Conservation (phyloP, 176 grass and related monocot genomes). For the Cenchrus americanus region DNA sequence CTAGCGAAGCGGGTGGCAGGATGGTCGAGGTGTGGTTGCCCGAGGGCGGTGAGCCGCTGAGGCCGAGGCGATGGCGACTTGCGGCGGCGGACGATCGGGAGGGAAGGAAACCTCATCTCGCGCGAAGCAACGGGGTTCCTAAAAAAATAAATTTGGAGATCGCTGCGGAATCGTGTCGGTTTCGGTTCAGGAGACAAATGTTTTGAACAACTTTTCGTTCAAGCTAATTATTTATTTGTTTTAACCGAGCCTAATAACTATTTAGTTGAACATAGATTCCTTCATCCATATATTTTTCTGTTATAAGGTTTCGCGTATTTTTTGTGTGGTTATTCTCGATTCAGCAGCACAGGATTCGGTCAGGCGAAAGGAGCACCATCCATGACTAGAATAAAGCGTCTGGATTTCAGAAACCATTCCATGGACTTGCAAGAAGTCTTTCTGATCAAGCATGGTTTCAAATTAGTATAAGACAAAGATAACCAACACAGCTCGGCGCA, state of each 20-base stretch:
- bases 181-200: not conserved
- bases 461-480: not conserved
- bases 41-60: not conserved
- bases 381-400: not conserved
- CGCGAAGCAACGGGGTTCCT: not conserved
- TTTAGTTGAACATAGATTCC: too few species aligned
- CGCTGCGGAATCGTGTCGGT: not conserved
- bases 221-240: too few species aligned
- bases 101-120: slow-evolving; percentile 3
- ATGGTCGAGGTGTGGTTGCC: not conserved
- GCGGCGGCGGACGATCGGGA: not conserved
- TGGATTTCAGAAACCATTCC: not conserved
- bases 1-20: not conserved
- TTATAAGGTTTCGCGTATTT: too few species aligned
- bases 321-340: too few species aligned
- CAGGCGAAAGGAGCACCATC: too few species aligned
- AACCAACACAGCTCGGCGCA: not conserved
- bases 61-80: not conserved
- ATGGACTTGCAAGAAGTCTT: not conserved
- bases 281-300: too few species aligned
- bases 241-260: too few species aligned
- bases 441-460: not conserved
- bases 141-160: not conserved
- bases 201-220: too few species aligned
- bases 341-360: too few species aligned